A percentile compares a stretch with the other conserved stretches of the same genome.
phyloP scores from a whole-genome alignment of 2,329 filamentous ascomycete species.

The Chrysoporthe austroafricana region DNA sequence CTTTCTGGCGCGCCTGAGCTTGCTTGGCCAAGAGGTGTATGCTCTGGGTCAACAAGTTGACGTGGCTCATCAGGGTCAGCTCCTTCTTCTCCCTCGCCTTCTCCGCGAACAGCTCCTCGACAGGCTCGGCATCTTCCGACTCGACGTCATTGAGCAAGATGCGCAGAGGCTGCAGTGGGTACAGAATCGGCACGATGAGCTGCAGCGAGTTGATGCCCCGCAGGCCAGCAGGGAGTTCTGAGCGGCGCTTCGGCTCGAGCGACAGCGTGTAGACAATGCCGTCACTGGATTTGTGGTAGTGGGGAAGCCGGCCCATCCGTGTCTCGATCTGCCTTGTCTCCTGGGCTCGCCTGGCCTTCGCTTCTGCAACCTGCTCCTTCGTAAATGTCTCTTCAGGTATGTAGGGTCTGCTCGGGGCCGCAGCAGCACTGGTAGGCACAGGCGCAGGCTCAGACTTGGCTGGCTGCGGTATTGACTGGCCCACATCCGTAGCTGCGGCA shows the following conservation, averaged over 20 bases:
- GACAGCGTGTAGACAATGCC: constrained; percentile 73
- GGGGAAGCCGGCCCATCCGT: constrained; percentile 68
- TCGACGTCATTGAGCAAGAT: constrained; percentile 68
- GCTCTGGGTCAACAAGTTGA: constrained; percentile 76
- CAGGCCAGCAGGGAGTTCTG: constrained; percentile 64
- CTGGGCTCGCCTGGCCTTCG: constrained; percentile 64
- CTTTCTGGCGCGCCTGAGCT: constrained; percentile 37
- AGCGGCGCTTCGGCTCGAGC: constrained; percentile 65
- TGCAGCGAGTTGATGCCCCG: constrained; percentile 66
- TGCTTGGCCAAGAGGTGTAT: constrained; percentile 69
- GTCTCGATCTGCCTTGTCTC: constrained; percentile 76
- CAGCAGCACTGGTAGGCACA: neutral
- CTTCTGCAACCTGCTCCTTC: constrained; percentile 62
- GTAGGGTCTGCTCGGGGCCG: constrained; percentile 36
- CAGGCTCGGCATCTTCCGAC: constrained; percentile 60
- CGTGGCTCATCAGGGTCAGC: constrained; percentile 70
- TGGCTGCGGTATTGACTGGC: neutral
- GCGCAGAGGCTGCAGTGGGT: constrained; percentile 70
- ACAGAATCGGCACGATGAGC: constrained; percentile 71
- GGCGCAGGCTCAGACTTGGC: neutral
- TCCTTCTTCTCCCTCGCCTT: constrained; percentile 60
- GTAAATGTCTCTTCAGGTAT: constrained; percentile 56
- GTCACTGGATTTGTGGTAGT: constrained; percentile 71
- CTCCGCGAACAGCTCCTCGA: constrained; percentile 68
- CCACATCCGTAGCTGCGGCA: constrained; percentile 19